phyloP scores from a whole-genome alignment of 176 grass and related monocot species.

The Juncus inflexus region DNA sequence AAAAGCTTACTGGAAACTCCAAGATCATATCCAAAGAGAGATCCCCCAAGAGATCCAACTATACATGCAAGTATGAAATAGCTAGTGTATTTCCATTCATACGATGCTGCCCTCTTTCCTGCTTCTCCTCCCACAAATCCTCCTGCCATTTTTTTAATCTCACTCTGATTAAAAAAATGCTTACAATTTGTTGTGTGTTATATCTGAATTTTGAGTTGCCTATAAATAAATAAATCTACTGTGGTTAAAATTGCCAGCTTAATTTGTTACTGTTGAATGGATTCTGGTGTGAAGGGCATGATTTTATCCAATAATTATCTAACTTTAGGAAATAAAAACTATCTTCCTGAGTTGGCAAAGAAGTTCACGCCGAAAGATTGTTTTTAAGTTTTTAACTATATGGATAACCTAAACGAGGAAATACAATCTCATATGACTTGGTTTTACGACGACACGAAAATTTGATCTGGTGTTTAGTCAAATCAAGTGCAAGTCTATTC shows the following conservation, averaged over 20 bases:
- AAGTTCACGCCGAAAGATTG: too few species aligned
- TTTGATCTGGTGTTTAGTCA: too few species aligned
- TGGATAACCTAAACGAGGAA: too few species aligned
- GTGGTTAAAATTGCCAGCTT: neutral
- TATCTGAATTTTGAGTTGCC: neutral
- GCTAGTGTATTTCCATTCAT: constrained; percentile 69
- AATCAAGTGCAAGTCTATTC: too few species aligned
- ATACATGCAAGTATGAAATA: constrained; percentile 90
- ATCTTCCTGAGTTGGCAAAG: too few species aligned
- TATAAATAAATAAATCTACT: neutral
- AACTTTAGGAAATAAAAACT: constrained; percentile 13
- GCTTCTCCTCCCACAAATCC: constrained; percentile 44
- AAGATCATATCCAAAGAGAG: constrained; percentile 97
- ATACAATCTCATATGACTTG: too few species aligned
- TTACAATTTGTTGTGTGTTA: neutral
- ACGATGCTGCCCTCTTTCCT: constrained; percentile 52
- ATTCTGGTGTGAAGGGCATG: neutral
- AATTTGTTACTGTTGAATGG: neutral
- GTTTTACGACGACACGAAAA: too few species aligned
- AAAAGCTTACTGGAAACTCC: constrained; percentile 75
- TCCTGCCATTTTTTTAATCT: constrained; percentile 51
- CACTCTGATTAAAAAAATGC: too few species aligned
- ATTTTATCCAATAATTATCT: constrained; percentile 7
- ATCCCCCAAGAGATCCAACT: constrained; percentile 92
- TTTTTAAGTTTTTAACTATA: too few species aligned